Conservation (phyloP, 2,329 filamentous ascomycete species). For the Sarocladiaceae sp. region DNA sequence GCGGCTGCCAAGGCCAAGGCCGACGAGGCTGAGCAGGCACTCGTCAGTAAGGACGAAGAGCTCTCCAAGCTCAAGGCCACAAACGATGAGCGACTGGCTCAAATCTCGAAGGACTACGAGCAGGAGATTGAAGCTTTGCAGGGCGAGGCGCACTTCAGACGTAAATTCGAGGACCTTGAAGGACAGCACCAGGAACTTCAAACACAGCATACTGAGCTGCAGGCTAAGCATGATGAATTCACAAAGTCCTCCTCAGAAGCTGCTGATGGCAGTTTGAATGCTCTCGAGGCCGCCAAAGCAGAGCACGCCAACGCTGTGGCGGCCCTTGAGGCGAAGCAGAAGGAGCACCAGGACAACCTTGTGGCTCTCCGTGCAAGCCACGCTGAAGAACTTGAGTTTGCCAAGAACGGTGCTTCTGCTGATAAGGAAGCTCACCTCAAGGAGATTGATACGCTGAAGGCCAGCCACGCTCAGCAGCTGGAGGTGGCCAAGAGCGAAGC, state of each 20-base stretch:
- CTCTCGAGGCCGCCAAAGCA: slow-evolving; percentile 35
- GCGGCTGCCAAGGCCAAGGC: slow-evolving; percentile 43
- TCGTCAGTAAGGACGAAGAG: slow-evolving; percentile 40
- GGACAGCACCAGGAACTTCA: slow-evolving; percentile 47
- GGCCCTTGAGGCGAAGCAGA: slow-evolving; percentile 44
- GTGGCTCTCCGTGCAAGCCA: slow-evolving; percentile 51
- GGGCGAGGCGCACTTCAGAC: slow-evolving; percentile 58
- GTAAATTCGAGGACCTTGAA: slow-evolving; percentile 56
- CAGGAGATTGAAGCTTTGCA: slow-evolving; percentile 58
- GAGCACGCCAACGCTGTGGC: slow-evolving; percentile 38
- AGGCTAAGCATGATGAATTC: slow-evolving; percentile 48
- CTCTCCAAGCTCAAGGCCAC: slow-evolving; percentile 46
- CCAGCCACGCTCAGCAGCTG: slow-evolving; percentile 45
- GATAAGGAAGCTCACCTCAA: slow-evolving; percentile 41
- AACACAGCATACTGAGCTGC: slow-evolving; percentile 34
- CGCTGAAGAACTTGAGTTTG: slow-evolving; percentile 51
- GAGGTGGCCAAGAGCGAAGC: slow-evolving; percentile 37
- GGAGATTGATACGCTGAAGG: slow-evolving; percentile 50
- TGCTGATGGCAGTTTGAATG: slow-evolving; percentile 32
- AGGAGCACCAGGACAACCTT: slow-evolving; percentile 46
- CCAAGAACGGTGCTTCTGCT: slow-evolving; percentile 45
- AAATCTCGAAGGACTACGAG: slow-evolving; percentile 55
- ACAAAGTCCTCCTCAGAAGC: slow-evolving; percentile 28
- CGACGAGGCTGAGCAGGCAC: slow-evolving; percentile 39
- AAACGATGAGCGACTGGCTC: slow-evolving; percentile 52